A percentile compares a stretch with the other conserved stretches of the same genome.
These are phyloP conservation scores for Lepiota brunneoincarnata DNA, from an alignment of 768 basidiomycete species.

Conservation along the genomic window DNA sequence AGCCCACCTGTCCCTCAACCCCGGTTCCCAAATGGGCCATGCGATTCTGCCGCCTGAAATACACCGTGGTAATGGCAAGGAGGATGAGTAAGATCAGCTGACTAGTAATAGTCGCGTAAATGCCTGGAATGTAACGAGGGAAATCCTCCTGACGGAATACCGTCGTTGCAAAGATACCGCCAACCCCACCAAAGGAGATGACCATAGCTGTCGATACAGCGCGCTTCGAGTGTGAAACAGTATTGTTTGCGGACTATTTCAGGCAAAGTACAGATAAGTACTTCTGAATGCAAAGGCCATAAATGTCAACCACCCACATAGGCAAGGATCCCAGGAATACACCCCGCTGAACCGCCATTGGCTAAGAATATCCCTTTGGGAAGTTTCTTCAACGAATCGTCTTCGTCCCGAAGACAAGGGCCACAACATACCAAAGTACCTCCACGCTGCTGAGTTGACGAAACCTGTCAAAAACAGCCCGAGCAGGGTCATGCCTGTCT, in stretches of 20 bases:
- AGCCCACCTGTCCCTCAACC: conserved; percentile 32
- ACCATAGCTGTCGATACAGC: conserved; percentile 45
- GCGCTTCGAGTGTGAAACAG: conserved; percentile 46
- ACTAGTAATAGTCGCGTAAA: conserved; percentile 42
- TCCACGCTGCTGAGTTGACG: conserved; percentile 28
- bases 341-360: conserved; percentile 43
- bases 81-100: conserved; percentile 39
- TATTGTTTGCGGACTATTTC: conserved; percentile 45
- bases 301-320: conserved; percentile 34
- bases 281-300: neutral
- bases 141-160: conserved; percentile 44
- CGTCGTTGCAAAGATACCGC: conserved; percentile 46
- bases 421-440: conserved; percentile 36
- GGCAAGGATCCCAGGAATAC: conserved; percentile 46
- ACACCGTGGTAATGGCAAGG: conserved; percentile 35
- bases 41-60: conserved; percentile 36
- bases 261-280: neutral
- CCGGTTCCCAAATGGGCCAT: conserved; percentile 22
- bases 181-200: conserved; percentile 47
- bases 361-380: conserved; percentile 42
- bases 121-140: conserved; percentile 45
- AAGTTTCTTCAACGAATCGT: conserved; percentile 8
- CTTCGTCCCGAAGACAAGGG: neutral
- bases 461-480: conserved; percentile 43
- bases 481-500: conserved; percentile 37